Percentiles rank a stretch among this genome's conserved stretches.
Conservation (phyloP, 306 rosid species). For the Corylus avellana region DNA sequence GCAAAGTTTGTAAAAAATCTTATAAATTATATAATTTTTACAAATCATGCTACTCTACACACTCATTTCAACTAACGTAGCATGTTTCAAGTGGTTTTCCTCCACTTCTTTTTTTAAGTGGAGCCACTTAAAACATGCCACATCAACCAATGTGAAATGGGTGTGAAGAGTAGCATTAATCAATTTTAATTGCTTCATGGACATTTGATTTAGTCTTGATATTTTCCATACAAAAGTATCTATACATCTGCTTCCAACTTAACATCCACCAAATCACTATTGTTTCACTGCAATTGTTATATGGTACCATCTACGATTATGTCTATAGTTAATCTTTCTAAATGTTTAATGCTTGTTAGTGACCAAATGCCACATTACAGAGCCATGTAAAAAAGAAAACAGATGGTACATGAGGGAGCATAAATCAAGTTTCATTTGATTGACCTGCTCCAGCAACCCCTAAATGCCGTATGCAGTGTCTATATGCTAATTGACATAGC, state of each 20-base stretch:
- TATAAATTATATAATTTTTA: no score
- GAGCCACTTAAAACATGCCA: no score
- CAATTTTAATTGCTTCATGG: neutral
- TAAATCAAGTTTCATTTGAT: neutral
- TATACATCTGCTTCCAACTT: neutral
- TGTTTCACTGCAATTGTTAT: no score
- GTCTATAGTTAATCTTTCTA: neutral
- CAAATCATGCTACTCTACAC: no score
- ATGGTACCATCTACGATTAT: neutral
- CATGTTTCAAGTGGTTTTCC: no score
- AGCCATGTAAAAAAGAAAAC: neutral
- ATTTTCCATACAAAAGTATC: conserved; percentile 3
- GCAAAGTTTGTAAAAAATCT: no score
- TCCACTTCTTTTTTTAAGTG: no score
- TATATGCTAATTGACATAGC: neutral
- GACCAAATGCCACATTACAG: neutral
- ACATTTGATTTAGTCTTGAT: neutral
- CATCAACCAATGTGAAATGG: no score
- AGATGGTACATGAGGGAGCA: neutral
- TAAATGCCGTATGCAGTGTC: neutral
- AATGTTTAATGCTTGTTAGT: neutral
- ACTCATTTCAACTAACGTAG: no score
- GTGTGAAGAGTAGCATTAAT: no score
- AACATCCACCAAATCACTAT: neutral
- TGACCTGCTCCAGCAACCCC: neutral